phyloP scores from a whole-genome alignment of 1,139 yeast genomes.

The Geotrichum fermentans region DNA sequence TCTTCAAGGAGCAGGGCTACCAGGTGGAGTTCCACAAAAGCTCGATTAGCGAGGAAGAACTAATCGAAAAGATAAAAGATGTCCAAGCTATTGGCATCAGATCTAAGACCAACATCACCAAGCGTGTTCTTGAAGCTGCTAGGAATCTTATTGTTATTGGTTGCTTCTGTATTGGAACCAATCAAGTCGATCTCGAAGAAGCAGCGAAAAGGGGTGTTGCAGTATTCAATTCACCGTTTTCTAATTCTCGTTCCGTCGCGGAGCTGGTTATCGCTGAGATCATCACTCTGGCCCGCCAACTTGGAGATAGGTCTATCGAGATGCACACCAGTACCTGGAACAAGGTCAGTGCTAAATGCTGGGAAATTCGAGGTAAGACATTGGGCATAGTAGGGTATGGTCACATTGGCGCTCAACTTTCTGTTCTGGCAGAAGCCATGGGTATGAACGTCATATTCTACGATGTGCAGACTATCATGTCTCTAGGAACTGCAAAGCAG shows the following conservation, averaged over 20 bases:
- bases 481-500: slow-evolving; percentile 95
- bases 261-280: slow-evolving; percentile 95
- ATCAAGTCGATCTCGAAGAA: slow-evolving; percentile 87
- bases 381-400: slow-evolving; percentile 97
- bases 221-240: slow-evolving; percentile 97
- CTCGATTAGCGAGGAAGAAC: slow-evolving; percentile 85
- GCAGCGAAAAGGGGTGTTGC: slow-evolving; percentile 95
- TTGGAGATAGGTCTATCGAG: slow-evolving; percentile 95
- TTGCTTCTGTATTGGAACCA: slow-evolving; percentile 98
- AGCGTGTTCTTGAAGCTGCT: slow-evolving; percentile 74
- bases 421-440: slow-evolving; percentile 94
- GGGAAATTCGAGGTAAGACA: slow-evolving; percentile 99
- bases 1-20: slow-evolving; percentile 84
- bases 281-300: slow-evolving; percentile 89
- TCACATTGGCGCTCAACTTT: slow-evolving; percentile 95
- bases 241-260: slow-evolving; percentile 97
- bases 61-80: slow-evolving; percentile 86
- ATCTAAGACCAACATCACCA: slow-evolving; percentile 88
- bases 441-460: slow-evolving; percentile 96
- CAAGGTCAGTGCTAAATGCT: slow-evolving; percentile 89
- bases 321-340: slow-evolving; percentile 97
- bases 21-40: slow-evolving; percentile 93
- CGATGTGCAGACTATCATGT: slow-evolving; percentile 89
- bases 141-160: slow-evolving; percentile 87
- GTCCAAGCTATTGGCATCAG: slow-evolving; percentile 98